Evolutionary conservation across 306 rosid genomes (phyloP), one percentile per base, ranked within the genome.

Genomic region (Castanea mollissima): DNA sequence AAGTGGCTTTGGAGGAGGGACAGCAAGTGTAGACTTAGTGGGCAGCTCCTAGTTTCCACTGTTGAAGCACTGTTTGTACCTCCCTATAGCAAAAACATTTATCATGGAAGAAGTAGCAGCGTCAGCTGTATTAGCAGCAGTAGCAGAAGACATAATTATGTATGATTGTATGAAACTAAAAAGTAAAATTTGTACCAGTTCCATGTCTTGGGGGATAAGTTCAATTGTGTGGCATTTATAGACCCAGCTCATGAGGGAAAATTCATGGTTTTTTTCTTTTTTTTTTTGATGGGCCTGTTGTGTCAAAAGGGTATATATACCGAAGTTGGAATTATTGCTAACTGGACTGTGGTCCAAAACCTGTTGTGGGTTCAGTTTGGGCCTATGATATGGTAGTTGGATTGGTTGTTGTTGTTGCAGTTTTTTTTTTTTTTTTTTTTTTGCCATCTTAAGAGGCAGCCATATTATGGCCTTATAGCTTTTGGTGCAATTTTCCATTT

Each of bases 1-100:
- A n/a, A 94, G 89, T 9, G 89, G 83, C 59, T 88, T 94, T 7
- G 98, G 97, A 52, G 97, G 97, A 77, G 86, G 77, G 74, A 63
- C 86, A 59, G 80, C 52, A 65, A 55, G 16, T 27, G 67, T 5
- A 76, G 38, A 23, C 21, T 35, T 54, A 2, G 59, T 65, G 31
- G 49, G 38, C 70, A 10, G 3, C 82, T 60, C 13, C 46, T 67
- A 44, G 88, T 41, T 55, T 88, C 91, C 1, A 88, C 68, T 20
- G 25, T 83, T 74, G 87, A 64, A 90, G 74, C 13, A 78, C 67
- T 4, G 91, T 80, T 19, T 78, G 89, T 82, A 86, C 0, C 74
- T 84, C 11, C 97, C 97, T 0, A 68, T 13, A 20, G 87, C 91
- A 81, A 88, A 94, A 44, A 86, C 87, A 75, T 74, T 76, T 2